Evolutionary conservation across 2,329 filamentous ascomycete species (phyloP), one percentile per base, ranked within the genome.

Genomic region (Phaeosphaeriaceae sp.): DNA sequence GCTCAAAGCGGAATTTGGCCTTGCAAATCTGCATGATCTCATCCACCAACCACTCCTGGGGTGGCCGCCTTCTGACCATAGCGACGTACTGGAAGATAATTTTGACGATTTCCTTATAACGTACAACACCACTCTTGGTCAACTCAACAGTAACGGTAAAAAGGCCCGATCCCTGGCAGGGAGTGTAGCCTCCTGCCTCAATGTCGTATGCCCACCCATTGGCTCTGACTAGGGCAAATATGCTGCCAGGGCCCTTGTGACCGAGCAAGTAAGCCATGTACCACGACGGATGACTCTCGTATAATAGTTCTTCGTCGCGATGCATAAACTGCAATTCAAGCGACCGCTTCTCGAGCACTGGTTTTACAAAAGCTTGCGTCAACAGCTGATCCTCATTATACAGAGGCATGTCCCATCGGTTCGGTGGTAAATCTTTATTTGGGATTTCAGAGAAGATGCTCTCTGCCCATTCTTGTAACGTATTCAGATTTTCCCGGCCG

Each of bases 1-100:
- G 90, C 74, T 87, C 90, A 76, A 96, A 99, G 59, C 89, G 90
- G 80, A 99, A 99, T 61, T 96, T 89, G 11, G 97, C 90, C 60
- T 97, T 92, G 36, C 89, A 87, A 76, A 97, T 86, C 29, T 87
- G 87, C 73, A 92, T 93, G 73, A 94, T 89, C 74, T 99, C 94
- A 26, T 96, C 85, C 50, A 94, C 92, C 48, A 97, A 92, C 94
- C 94, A 97, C 70, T 95, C 81, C 60, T 95, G 88, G 0, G 93
- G 92, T 4, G 88, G 83, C 2, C 82, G 81, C 63, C 96, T 89
- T 55, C 86, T 86, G 47, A 99, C 83, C 71, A 99, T 83, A 9
- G 91, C 86, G 54, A 97, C 86, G 66, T 99, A 99, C 70, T 96
- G 88, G 76, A 97, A 97, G 54, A 96, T 82, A 21, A 87, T 84